Evolutionary conservation across 148 eudicot species (phyloP), one percentile per base, ranked within the genome.

Genomic region (Silene latifolia): DNA sequence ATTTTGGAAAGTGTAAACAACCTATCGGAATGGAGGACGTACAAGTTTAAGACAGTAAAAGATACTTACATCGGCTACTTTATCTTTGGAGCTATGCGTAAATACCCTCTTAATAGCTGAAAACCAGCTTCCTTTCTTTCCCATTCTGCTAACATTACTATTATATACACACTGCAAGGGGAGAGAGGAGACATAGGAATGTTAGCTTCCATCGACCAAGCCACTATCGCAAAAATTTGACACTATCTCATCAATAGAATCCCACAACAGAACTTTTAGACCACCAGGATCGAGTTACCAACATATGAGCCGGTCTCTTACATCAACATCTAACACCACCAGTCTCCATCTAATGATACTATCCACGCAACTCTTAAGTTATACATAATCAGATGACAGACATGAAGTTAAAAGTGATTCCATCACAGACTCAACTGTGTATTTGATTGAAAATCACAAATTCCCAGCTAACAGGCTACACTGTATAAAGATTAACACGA

Each of bases 41-140:
- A 35, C 44, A 29, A 68, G 19, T 27, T 18, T 8, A 9, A 46
- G 74, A 68, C 42, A 70, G 47, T 24, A 69, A 68, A 42, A 51
- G 17, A 0, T 8, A 80, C 98, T 88, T 83, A 90, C 97, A 85
- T 89, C 83, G 54, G 80, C 67, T 78, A 85, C 83, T 77, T 89
- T 95, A 77, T 92, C 99, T 73, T 90, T 92, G 21, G 97, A 88
- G 85, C 72, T 87, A 80, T 87, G 89, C 19, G 78, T 69, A 64
- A 95, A 95, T 73, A 84, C 98, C 91, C 82, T 83, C 80, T 92
- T 95, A 78, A 95, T 90, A 48, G 97, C 97, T 67, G 99, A 90
- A 90, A 95, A 89, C 97, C 99, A 95, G 85, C 93, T 88, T 78
- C 99, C 98, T 86, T 90, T 94, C 88, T 88, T 95, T 27, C 97